Conservation (phyloP, 176 grass and related monocot genomes). For the Rhynchospora pubera region DNA sequence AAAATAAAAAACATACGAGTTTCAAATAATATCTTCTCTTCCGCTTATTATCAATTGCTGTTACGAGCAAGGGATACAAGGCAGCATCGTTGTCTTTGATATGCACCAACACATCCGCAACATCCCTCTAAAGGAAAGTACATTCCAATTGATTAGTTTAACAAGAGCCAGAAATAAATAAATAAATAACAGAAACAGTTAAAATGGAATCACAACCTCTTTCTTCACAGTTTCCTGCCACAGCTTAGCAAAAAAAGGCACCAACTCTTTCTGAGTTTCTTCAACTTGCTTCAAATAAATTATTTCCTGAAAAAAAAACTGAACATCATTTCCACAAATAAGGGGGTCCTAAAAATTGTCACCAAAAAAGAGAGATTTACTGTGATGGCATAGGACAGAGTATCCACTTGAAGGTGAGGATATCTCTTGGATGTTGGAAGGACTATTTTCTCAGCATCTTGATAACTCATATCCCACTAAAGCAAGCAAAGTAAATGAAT, state of each 20-base stretch:
- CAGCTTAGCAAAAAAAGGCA: neutral
- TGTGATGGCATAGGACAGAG: too few relatives aligned
- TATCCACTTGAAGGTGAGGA: too few relatives aligned
- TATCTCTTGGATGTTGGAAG: neutral
- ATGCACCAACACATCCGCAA: too few relatives aligned
- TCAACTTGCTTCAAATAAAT: neutral
- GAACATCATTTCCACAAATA: neutral
- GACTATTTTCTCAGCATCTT: neutral
- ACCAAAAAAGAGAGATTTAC: conserved; percentile 33
- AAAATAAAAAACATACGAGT: too few relatives aligned
- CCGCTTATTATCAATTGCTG: too few relatives aligned
- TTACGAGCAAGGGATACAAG: too few relatives aligned
- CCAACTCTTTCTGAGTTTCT: neutral
- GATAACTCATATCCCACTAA: neutral
- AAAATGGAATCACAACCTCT: neutral
- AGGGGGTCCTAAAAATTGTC: neutral
- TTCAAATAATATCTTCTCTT: too few relatives aligned
- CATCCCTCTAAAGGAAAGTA: too few relatives aligned
- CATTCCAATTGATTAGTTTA: too few relatives aligned
- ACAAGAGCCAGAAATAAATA: neutral
- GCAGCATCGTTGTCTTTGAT: too few relatives aligned
- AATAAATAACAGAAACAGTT: neutral
- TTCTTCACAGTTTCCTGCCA: neutral
- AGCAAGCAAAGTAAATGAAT: neutral
- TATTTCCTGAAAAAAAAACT: neutral